These are phyloP conservation scores for Geotrichum klebahnii DNA, from an alignment of 1,139 yeast species.

Conservation along the genomic window DNA sequence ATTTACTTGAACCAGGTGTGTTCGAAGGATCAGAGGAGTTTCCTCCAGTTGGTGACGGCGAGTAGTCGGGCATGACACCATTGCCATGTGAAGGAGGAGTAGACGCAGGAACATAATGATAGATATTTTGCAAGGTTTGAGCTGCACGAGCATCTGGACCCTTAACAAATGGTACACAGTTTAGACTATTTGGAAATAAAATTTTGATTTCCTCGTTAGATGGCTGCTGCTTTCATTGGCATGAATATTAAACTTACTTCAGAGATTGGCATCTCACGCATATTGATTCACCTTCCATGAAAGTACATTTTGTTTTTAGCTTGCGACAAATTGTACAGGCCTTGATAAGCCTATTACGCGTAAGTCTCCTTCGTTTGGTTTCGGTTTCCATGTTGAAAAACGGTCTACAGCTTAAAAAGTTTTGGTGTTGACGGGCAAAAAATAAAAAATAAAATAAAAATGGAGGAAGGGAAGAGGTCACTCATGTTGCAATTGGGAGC, in stretches of 20 bases:
- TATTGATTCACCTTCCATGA: background rate
- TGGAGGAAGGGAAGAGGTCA: too few species aligned
- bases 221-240: too few species aligned
- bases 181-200: constrained; percentile 5
- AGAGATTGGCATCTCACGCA: constrained; percentile 14
- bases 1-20: too few species aligned
- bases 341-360: constrained; percentile 17
- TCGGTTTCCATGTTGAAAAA: background rate
- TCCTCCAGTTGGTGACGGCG: background rate
- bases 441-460: background rate
- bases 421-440: background rate
- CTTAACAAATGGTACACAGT: constrained; percentile 15
- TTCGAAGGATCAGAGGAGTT: background rate
- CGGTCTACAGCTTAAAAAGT: background rate
- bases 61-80: background rate
- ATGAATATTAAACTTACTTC: constrained; percentile 4
- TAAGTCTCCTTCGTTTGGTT: constrained; percentile 11
- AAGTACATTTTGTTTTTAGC: constrained; percentile 18
- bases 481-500: too few species aligned
- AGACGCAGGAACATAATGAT: background rate
- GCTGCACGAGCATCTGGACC: background rate
- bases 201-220: too few species aligned
- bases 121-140: background rate
- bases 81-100: background rate
- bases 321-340: constrained; percentile 17